phyloP scores from a whole-genome alignment of 2,329 filamentous ascomycete species.

The Aureobasidium sp. region DNA sequence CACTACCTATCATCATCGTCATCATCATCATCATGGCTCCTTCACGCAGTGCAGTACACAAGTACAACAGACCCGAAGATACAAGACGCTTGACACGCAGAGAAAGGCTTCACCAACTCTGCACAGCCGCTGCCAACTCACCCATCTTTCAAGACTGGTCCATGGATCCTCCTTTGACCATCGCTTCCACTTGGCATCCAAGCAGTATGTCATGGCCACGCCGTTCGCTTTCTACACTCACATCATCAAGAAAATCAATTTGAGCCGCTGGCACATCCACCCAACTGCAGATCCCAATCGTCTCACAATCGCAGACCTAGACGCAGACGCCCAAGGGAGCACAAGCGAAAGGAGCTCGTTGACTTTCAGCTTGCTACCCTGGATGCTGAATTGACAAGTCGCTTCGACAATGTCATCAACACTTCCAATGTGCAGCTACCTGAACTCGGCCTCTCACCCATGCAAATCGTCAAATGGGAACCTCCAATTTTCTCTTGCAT shows the following conservation, averaged over 20 bases:
- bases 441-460: neutral
- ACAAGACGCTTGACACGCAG: slow-evolving; percentile 1
- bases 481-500: neutral
- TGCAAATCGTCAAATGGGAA: slow-evolving; percentile 6
- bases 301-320: neutral
- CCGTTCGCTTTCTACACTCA: neutral
- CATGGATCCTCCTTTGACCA: neutral
- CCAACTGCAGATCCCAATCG: neutral
- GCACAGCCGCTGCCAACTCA: neutral
- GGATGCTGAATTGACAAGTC: neutral
- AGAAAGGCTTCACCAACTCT: neutral
- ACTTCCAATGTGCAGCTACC: neutral
- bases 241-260: slow-evolving; percentile 3
- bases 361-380: neutral
- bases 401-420: neutral
- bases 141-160: neutral
- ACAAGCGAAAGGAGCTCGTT: slow-evolving; percentile 3
- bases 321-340: neutral
- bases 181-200: neutral
- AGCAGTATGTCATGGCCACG: neutral
- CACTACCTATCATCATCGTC: neutral
- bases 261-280: neutral
- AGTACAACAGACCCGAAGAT: neutral
- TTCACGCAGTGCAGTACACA: neutral
- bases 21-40: slow-evolving; percentile 2